These are phyloP conservation scores for Linum lewisii DNA, from an alignment of 345 rosid genomes.

Conservation along the genomic window DNA sequence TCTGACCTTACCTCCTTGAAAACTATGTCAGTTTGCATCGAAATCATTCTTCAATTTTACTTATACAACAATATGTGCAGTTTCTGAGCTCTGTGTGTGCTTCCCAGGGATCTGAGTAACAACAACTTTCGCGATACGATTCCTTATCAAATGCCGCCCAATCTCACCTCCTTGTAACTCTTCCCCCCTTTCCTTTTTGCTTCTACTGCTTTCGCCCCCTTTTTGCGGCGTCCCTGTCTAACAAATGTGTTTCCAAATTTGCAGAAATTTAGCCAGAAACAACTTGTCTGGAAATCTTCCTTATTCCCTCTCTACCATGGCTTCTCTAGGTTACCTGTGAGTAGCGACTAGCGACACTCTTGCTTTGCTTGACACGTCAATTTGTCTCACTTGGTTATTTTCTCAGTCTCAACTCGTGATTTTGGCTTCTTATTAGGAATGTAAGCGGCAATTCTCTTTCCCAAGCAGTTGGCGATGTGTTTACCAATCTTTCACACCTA, in stretches of 20 bases:
- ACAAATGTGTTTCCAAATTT: slow-evolving; percentile 12
- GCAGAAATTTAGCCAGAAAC: slow-evolving; percentile 85
- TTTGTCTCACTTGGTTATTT: slow-evolving; percentile 9
- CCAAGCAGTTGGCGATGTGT: slow-evolving; percentile 57
- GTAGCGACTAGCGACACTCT: slow-evolving; percentile 17
- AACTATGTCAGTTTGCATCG: slow-evolving; percentile 43
- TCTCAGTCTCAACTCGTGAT: slow-evolving; percentile 6
- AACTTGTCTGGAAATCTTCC: slow-evolving; percentile 87
- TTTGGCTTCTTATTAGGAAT: slow-evolving; percentile 43
- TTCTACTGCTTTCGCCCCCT: slow-evolving; percentile 3
- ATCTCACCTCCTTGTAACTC: slow-evolving; percentile 88
- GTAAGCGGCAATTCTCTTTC: slow-evolving; percentile 71
- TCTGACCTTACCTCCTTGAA: slow-evolving; percentile 54
- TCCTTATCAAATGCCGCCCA: slow-evolving; percentile 92
- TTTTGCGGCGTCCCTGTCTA: slow-evolving; percentile 9
- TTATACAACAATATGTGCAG: not conserved
- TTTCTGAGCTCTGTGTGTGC: slow-evolving; percentile 14
- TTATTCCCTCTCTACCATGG: slow-evolving; percentile 70
- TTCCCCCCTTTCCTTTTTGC: slow-evolving; percentile 11
- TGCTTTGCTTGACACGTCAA: slow-evolving; percentile 16
- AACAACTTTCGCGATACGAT: slow-evolving; percentile 74
- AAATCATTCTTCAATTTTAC: not conserved
- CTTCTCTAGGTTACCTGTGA: slow-evolving; percentile 64
- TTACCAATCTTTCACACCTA: slow-evolving; percentile 45
- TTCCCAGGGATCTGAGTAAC: slow-evolving; percentile 71